Evolutionary conservation across 2,329 filamentous ascomycete genomes (phyloP), one percentile per base, ranked within the genome.

Genomic region (Monilinia polystroma): DNA sequence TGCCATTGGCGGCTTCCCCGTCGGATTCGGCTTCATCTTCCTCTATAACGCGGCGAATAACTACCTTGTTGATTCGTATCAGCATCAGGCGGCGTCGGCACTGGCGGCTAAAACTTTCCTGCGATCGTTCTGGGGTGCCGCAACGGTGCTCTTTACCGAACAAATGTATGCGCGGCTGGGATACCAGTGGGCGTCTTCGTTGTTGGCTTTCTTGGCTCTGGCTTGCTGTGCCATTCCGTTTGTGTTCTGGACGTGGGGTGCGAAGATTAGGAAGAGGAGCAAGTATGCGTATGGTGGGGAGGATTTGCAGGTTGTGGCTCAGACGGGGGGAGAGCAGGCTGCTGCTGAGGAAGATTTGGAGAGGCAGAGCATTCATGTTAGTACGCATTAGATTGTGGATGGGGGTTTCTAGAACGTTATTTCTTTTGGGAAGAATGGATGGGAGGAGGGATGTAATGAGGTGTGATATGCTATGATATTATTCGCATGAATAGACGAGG

Each of bases 221-320:
- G 89, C 85, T 0, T 96, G 92, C 80, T 96, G 92, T 76, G 85
- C 82, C 0, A 96, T 96, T 71, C 92, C 92, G 0, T 96, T 89
- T 76, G 77, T 91, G 35, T 96, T 97, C 79, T 96, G 90, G 82
- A 86, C 81, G 74, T 92, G 86, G 72, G 92, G 92, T 4, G 90
- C 87, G 20, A 76, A 77, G 6, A 96, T 96, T 71, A 83, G 92
- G 6, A 81, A 80, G 66, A 81, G 83, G 67, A 91, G 87, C 73
- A 89, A 86, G 77, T 96, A 87, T 75, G 92, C 92, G 0, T 96
- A 91, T 69, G 79, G 78, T n/a, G 84, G 83, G 1, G 84, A 85
- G 5, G 84, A 87, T 62, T 80, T 81, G 63, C 76, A 79, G 71
- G 76, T 43, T 26, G 53, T 64, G 67, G 32, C 20, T n/a, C 23